These are phyloP conservation scores for Panicum virgatum DNA, from an alignment of 202 grass and related monocot species.

Conservation along the genomic window DNA sequence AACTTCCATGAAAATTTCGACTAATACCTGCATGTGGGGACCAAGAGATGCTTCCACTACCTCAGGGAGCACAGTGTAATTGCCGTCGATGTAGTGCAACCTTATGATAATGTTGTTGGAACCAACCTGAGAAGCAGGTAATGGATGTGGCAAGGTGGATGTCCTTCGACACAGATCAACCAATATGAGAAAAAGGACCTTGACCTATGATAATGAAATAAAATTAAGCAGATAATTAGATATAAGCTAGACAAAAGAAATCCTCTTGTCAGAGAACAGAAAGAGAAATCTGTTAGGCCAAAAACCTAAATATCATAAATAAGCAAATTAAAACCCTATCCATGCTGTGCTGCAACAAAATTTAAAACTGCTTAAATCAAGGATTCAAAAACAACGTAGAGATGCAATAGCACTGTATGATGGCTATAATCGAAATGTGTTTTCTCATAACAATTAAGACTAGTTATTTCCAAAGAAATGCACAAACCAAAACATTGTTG, in stretches of 20 bases:
- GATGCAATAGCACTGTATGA: neutral
- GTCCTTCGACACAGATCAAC: constrained; percentile 98
- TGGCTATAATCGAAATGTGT: constrained; percentile 7
- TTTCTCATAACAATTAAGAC: neutral
- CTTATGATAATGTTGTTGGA: constrained; percentile 95
- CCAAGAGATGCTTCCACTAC: constrained; percentile 98
- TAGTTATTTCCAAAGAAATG: constrained; percentile 13
- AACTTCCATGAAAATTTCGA: constrained; percentile 15
- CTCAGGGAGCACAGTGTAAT: constrained; percentile 95
- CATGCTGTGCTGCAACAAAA: neutral
- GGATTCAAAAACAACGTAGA: neutral
- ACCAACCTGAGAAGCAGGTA: constrained; percentile 91
- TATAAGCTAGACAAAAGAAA: constrained; percentile 6
- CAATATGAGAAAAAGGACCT: constrained; percentile 94
- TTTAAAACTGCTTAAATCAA: constrained; percentile 9
- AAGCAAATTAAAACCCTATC: neutral
- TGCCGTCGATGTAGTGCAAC: constrained; percentile 97
- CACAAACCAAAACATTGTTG: neutral
- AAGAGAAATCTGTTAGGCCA: neutral
- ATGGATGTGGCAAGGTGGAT: constrained; percentile 71
- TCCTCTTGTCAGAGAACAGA: neutral
- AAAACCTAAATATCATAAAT: neutral
- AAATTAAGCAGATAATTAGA: constrained; percentile 26
- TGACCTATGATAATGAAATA: constrained; percentile 67
- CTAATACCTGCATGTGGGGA: constrained; percentile 94